Percentiles rank a stretch among this genome's conserved stretches.
Evolutionary conservation across 106 monocot genomes (phyloP).

Genomic region (Alisma plantagoaquatica): DNA sequence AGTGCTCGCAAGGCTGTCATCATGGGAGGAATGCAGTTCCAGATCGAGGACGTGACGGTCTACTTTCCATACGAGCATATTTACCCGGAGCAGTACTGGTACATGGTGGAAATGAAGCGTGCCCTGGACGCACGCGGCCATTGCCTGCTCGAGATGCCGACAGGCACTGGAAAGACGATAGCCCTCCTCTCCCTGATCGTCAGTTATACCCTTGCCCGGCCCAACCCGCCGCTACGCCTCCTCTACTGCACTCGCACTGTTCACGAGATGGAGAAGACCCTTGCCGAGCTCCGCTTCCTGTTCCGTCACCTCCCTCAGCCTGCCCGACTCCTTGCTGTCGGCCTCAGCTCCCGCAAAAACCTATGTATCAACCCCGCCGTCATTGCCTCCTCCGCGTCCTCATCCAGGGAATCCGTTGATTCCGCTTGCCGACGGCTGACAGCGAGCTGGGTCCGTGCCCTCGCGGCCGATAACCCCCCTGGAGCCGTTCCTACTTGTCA

Average conservation of each 20-base stretch:
- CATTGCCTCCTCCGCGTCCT: constrained; percentile 41
- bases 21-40: constrained; percentile 66
- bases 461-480: constrained; percentile 40
- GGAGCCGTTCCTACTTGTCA: constrained; percentile 33
- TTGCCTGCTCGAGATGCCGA: constrained; percentile 98
- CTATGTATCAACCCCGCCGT: constrained; percentile 77
- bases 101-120: constrained; percentile 97
- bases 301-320: constrained; percentile 26
- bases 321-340: constrained; percentile 60
- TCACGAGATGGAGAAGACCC: constrained; percentile 99
- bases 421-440: constrained; percentile 90
- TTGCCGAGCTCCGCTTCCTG: constrained; percentile 91
- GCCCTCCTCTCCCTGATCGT: constrained; percentile 94
- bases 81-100: constrained; percentile 94
- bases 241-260: constrained; percentile 99
- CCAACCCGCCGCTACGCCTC: constrained; percentile 41
- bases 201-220: constrained; percentile 52
- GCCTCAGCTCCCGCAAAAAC: constrained; percentile 88
- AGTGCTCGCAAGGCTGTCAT: too few relatives aligned
- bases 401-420: constrained; percentile 82
- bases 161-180: constrained; percentile 93
- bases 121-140: constrained; percentile 89
- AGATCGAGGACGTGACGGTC: constrained; percentile 76
- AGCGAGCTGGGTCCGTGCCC: constrained; percentile 75
- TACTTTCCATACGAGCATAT: constrained; percentile 92